A percentile compares a stretch with the other conserved stretches of the same genome.
These are phyloP conservation scores for Sisymbrium altissimum DNA, from an alignment of 345 rosid genomes.

Conservation along the genomic window DNA sequence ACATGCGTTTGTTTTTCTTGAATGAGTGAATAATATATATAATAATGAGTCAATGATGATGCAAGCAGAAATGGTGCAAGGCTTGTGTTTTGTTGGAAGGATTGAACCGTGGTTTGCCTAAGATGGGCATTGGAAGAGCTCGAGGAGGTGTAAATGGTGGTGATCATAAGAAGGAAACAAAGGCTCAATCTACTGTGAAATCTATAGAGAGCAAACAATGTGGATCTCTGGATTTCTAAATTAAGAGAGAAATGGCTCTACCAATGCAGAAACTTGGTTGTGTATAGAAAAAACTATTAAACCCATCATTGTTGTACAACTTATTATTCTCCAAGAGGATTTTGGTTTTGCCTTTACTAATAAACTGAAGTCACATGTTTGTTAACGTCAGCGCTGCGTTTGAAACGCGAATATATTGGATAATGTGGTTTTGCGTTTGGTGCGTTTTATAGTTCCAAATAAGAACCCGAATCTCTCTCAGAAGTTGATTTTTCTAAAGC, in stretches of 20 bases:
- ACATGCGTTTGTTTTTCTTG: not conserved
- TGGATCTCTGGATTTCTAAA: slow-evolving; percentile 63
- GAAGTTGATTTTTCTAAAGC: not conserved
- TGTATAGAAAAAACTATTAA: not conserved
- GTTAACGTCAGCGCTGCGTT: not conserved
- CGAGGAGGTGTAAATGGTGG: slow-evolving; percentile 36
- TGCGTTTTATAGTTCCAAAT: not conserved
- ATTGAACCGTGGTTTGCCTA: slow-evolving; percentile 83
- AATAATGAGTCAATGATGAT: not conserved
- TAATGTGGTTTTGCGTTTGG: not conserved
- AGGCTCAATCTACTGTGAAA: slow-evolving; percentile 27
- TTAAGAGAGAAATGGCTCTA: not conserved
- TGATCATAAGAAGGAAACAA: slow-evolving; percentile 39
- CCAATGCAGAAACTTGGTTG: not conserved
- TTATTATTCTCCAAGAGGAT: not conserved
- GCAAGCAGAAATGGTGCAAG: slow-evolving; percentile 81
- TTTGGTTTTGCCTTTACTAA: not conserved
- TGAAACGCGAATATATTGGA: not conserved
- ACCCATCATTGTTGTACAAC: not conserved
- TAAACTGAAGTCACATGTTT: not conserved
- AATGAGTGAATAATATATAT: not conserved
- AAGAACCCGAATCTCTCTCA: not conserved
- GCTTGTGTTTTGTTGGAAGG: slow-evolving; percentile 93
- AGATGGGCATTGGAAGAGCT: slow-evolving; percentile 75
- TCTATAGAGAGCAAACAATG: slow-evolving; percentile 73